These are phyloP conservation scores for Gonium pectorale DNA, from an alignment of 139 green algal species.

Conservation along the genomic window DNA sequence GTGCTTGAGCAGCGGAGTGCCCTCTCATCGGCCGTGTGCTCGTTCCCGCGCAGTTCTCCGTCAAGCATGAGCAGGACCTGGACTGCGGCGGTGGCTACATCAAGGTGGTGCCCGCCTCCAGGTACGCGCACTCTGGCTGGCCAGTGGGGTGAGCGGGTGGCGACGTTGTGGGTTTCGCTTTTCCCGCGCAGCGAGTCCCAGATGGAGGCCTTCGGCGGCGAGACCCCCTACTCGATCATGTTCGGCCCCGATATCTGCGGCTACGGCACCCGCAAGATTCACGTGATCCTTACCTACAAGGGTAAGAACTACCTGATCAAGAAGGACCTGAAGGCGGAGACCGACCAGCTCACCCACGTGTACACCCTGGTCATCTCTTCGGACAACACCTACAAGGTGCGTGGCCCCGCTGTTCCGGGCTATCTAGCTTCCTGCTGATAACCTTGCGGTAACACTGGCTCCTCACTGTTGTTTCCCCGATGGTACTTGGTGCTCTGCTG, in stretches of 20 bases:
- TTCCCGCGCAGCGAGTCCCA: conserved; percentile 68
- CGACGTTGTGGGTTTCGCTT: background rate
- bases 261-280: conserved; percentile 84
- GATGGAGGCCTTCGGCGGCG: conserved; percentile 81
- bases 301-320: conserved; percentile 94
- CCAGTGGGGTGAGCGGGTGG: too few relatives aligned
- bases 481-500: too few relatives aligned
- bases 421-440: too few relatives aligned
- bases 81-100: conserved; percentile 95
- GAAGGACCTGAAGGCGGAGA: conserved; percentile 91
- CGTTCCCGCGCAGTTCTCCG: conserved; percentile 87
- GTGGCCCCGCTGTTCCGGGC: background rate
- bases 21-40: background rate
- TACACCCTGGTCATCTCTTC: conserved; percentile 90
- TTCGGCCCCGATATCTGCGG: conserved; percentile 99
- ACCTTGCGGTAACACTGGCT: background rate
- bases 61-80: conserved; percentile 92
- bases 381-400: conserved; percentile 81
- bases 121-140: too few relatives aligned
- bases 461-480: too few relatives aligned
- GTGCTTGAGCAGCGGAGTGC: too few relatives aligned
- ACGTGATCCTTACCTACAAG: conserved; percentile 96
- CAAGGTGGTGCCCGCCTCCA: conserved; percentile 80
- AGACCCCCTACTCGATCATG: conserved; percentile 98
- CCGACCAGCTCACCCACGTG: conserved; percentile 84